phyloP scores from a whole-genome alignment of 352 stramenopile species.

The Globisporangium spiculum region DNA sequence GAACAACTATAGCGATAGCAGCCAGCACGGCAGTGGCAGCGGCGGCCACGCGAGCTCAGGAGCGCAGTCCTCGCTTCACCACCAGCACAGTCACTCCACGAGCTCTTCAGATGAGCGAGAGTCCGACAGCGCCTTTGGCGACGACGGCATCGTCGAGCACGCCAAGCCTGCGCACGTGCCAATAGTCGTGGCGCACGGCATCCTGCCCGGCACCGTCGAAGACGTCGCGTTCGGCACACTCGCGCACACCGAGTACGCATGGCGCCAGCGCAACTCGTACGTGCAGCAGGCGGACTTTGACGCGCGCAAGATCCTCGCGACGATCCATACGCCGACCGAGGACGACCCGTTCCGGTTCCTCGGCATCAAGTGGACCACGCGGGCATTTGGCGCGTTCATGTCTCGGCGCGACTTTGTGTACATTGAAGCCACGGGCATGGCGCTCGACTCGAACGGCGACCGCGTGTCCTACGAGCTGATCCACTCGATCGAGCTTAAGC shows the following conservation, averaged over 20 bases:
- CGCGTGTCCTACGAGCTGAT: constrained; percentile 17
- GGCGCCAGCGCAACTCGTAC: constrained; percentile 39
- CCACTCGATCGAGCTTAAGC: constrained; percentile 15
- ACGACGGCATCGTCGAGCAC: constrained; percentile 37
- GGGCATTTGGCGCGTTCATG: constrained; percentile 31
- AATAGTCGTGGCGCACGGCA: constrained; percentile 31
- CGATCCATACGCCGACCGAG: constrained; percentile 34
- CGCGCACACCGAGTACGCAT: constrained; percentile 32
- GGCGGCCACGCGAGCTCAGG: background rate
- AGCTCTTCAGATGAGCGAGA: constrained; percentile 41
- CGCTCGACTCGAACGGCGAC: constrained; percentile 19
- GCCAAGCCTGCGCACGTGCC: constrained; percentile 34
- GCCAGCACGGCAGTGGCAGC: background rate
- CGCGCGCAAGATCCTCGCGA: constrained; percentile 32
- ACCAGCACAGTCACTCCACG: constrained; percentile 13
- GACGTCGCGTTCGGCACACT: constrained; percentile 45
- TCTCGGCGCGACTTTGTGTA: constrained; percentile 36
- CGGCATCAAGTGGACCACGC: constrained; percentile 44
- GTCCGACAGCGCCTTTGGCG: constrained; percentile 32
- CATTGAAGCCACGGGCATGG: constrained; percentile 19
- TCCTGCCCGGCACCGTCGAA: constrained; percentile 38
- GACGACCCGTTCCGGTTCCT: constrained; percentile 55
- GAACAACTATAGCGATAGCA: constrained; percentile 17
- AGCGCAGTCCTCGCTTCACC: constrained; percentile 11
- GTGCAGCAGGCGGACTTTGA: constrained; percentile 32